Evolutionary conservation across 768 basidiomycete genomes (phyloP), one percentile per base, ranked within the genome.

Genomic region (Sarcodon aspratus): DNA sequence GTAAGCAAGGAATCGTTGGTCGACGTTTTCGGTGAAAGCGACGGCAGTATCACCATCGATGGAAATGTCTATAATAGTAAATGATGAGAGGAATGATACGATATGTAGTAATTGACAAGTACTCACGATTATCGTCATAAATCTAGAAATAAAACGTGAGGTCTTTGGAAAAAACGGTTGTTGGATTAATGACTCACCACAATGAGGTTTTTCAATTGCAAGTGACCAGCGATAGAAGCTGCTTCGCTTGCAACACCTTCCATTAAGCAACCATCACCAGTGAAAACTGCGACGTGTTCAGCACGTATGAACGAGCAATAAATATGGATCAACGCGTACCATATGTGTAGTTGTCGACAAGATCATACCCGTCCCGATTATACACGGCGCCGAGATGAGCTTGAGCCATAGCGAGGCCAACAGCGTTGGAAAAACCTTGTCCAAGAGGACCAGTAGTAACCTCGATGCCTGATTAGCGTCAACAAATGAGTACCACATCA

Each of bases 391-490:
- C 88, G 50, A 95, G 70, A 65, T 97, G 93, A 33, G 87, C 85
- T 67, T 94, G 86, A 17, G 88, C 93, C 50, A 95, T 91, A 47
- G 93, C 94, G 50, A 97, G 69, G 61, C 94, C 94, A 57, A 97
- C 91, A 52, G 80, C 91, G 61, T 93, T 95, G 54, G 85, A 80
- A 63, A 97, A 87, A 54, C 92, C 90, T 68, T 97, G 94, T 40
- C 94, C 94, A 33, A 97, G 81, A 53, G 94, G 94, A 48, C 94
- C 94, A 49, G 94, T 97, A 54, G 94, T 97, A 51, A 97, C 91
- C 69, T 90, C 87, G 44, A 89, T 74, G 51, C 82, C 79, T 82
- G 55, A 50, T 43, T 46, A 35, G 27, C 42, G 10, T 27, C 21
- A 27, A 27, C 21, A 42, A 45, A 46, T 43, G 43, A 33, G 33